Evolutionary conservation across 2,329 filamentous ascomycete species (phyloP), one percentile per base, ranked within the genome.

Genomic region (Stagonosporopsis rhizophila): DNA sequence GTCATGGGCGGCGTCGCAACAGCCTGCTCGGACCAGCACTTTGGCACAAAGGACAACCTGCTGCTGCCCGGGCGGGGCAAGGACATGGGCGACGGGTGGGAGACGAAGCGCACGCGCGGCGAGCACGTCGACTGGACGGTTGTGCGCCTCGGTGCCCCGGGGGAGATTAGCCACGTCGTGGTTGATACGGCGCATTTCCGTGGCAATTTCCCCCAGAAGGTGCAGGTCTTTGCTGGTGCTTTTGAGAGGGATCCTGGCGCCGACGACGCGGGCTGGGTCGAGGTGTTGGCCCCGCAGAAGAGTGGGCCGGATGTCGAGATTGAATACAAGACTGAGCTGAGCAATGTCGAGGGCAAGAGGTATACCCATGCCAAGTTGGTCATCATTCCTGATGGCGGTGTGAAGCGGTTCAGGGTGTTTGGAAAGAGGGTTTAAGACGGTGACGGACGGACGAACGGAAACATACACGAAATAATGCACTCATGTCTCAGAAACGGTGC

Each of bases 321-420:
- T 72, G 82, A 84, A 60, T 90, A 89, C 71, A 79, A 64, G 47
- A 61, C 28, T 20, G 73, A 77, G 52, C 58, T 81, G 62, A 73
- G 74, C 64, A 69, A 81, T 54, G 79, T 86, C 17, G 79, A 82
- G 64, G 85, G 86, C 34, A 82, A 81, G 71, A 78, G 81, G 2
- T 90, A 91, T 69, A 92, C 89, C 12, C 92, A 95, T 78, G 87
- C 93, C 20, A 97, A 96, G 83, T 81, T 98, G 73, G 90, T 91
- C 30, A 95, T 97, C 73, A 91, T 96, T 65, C 94, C 94, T 0
- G 93, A 98, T 76, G 93, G 94, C 30, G 93, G 94, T 22, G 90
- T 97, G 2, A 96, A 96, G 85, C 82, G 93, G 62, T 84, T 97
- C 32, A 44, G 41, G 27, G 41, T 44, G n/a, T 44, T 44, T 32